Conservation (phyloP, 768 basidiomycete species). For the Xanthoconium purpureum region DNA sequence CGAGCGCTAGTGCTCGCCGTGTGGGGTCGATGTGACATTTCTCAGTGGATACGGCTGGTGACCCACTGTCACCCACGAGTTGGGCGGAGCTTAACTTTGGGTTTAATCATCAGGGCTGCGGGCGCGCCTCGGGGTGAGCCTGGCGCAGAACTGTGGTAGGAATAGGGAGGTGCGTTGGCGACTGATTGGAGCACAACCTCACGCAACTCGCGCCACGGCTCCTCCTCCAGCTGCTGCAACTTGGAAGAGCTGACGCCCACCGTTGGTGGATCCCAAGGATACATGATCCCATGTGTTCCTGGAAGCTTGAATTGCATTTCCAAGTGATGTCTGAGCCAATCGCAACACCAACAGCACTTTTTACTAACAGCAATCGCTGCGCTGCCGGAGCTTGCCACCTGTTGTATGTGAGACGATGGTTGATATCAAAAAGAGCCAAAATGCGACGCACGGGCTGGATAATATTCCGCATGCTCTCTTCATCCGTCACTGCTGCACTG, state of each 20-base stretch:
- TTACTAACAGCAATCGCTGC: neutral
- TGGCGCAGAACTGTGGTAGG: neutral
- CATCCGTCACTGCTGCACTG: neutral
- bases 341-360: slow-evolving; percentile 1
- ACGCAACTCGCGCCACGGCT: neutral
- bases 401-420: neutral
- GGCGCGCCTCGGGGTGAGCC: neutral
- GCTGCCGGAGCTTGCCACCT: neutral
- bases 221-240: neutral
- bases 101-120: too few relatives aligned
- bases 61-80: too few relatives aligned
- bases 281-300: neutral
- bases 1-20: too few relatives aligned
- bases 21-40: too few relatives aligned
- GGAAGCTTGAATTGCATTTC: neutral
- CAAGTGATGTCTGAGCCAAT: neutral
- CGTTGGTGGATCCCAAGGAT: neutral
- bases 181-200: neutral
- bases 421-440: neutral
- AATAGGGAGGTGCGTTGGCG: neutral
- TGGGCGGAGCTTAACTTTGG: too few relatives aligned
- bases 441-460: neutral
- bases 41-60: too few relatives aligned
- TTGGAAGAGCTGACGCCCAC: neutral
- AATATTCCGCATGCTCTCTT: neutral